Evolutionary conservation across 129 eudicot species (phyloP).

Genomic region (Centella asiatica): DNA sequence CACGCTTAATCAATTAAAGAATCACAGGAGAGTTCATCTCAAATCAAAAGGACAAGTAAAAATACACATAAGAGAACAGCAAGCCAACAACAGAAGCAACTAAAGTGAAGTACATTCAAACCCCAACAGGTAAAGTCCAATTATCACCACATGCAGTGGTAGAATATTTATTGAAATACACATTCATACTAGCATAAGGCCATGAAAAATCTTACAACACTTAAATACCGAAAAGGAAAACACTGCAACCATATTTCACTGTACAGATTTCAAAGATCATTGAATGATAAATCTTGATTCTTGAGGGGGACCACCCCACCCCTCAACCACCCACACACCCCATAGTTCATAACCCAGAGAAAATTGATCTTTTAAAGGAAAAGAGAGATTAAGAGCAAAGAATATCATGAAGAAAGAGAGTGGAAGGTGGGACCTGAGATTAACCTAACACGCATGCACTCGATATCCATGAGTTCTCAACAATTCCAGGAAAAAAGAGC

Average conservation of each 20-base stretch:
- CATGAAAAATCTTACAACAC: too few species aligned
- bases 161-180: not conserved
- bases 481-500: constrained; percentile 17
- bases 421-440: constrained; percentile 32
- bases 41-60: too few species aligned
- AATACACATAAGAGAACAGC: too few species aligned
- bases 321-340: too few species aligned
- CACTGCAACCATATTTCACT: not conserved
- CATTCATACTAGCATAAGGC: too few species aligned
- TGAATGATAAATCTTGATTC: not conserved
- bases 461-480: constrained; percentile 19
- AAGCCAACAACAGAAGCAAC: too few species aligned
- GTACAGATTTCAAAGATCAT: not conserved
- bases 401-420: constrained; percentile 4
- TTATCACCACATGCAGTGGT: too few species aligned
- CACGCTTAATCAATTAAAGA: too few species aligned
- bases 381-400: not conserved
- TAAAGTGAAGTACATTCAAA: too few species aligned
- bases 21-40: too few species aligned
- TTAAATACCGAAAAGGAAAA: too few species aligned
- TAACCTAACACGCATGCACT: constrained; percentile 42
- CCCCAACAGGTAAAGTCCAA: too few species aligned
- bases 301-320: not conserved
- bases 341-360: not conserved
- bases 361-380: not conserved